Evolutionary conservation across 768 basidiomycete species (phyloP).

Genomic region (Sarcodon aspratus): DNA sequence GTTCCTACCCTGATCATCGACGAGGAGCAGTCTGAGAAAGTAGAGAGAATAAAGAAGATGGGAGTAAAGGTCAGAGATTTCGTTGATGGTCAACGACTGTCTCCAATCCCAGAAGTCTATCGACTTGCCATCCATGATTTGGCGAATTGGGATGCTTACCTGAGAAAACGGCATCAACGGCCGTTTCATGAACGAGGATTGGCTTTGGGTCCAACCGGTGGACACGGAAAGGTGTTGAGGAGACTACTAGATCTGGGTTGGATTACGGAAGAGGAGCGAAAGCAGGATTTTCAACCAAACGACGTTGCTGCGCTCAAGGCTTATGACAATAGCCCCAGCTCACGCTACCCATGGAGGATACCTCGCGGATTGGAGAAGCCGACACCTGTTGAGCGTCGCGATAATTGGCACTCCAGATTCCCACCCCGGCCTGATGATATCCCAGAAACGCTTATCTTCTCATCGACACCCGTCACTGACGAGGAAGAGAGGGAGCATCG

Average conservation of each 20-base stretch:
- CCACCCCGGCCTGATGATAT: not conserved
- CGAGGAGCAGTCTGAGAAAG: slow-evolving; percentile 8
- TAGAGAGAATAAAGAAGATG: slow-evolving; percentile 7
- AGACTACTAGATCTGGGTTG: slow-evolving; percentile 15
- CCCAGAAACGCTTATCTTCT: not conserved
- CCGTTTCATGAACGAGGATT: not conserved
- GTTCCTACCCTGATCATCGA: slow-evolving; percentile 16
- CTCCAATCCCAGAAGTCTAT: not conserved
- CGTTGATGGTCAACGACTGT: slow-evolving; percentile 9
- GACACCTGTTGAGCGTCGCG: not conserved
- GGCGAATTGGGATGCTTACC: not conserved
- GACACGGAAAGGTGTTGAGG: slow-evolving; percentile 11
- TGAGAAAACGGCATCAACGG: not conserved
- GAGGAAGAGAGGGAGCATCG: not conserved
- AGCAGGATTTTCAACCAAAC: slow-evolving; percentile 9
- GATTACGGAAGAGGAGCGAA: slow-evolving; percentile 15
- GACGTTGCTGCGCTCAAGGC: slow-evolving; percentile 10
- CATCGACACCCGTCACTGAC: not conserved
- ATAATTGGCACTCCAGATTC: not conserved
- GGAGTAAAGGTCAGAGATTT: slow-evolving; percentile 23
- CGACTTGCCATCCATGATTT: not conserved
- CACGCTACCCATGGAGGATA: slow-evolving; percentile 11
- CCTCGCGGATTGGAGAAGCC: not conserved
- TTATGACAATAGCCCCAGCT: slow-evolving; percentile 12
- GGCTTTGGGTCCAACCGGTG: not conserved